Conservation (phyloP, 371 early-diverging fungal species). For the Actinomortierella ambigua region DNA sequence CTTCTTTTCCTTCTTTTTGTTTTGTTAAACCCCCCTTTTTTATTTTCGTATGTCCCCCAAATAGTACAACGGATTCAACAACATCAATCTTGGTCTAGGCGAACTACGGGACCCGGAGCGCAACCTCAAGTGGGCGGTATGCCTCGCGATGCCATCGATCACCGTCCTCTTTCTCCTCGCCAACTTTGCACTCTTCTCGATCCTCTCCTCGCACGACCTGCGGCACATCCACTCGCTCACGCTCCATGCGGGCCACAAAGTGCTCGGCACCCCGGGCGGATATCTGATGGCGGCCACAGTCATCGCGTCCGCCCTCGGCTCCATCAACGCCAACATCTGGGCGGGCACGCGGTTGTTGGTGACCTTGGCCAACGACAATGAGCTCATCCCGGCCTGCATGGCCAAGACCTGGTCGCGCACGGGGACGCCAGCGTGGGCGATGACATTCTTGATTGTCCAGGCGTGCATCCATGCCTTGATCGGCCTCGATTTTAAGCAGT, state of each 20-base stretch:
- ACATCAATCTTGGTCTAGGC: conserved; percentile 44
- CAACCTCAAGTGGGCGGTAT: conserved; percentile 42
- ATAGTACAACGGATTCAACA: conserved; percentile 47
- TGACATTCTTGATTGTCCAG: conserved; percentile 21
- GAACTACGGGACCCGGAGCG: conserved; percentile 36
- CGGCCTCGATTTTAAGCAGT: conserved; percentile 43
- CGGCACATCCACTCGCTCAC: conserved; percentile 44
- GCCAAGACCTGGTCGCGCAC: conserved; percentile 20
- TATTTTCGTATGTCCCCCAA: neutral
- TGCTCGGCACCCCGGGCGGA: conserved; percentile 38
- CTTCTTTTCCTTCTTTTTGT: neutral
- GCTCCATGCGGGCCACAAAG: conserved; percentile 42
- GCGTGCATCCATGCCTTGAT: conserved; percentile 33
- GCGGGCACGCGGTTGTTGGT: conserved; percentile 37
- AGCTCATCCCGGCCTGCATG: conserved; percentile 23
- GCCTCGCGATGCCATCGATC: conserved; percentile 45
- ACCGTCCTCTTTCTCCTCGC: conserved; percentile 42
- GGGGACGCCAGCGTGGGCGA: conserved; percentile 27
- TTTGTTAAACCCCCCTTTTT: neutral
- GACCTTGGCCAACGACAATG: conserved; percentile 43
- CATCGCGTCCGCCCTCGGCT: conserved; percentile 39
- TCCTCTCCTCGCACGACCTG: conserved; percentile 43
- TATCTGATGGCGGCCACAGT: conserved; percentile 46
- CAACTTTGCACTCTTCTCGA: conserved; percentile 45
- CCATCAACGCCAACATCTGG: conserved; percentile 48